phyloP scores from a whole-genome alignment of 2,329 filamentous ascomycete genomes.

The Nemania diffusa region DNA sequence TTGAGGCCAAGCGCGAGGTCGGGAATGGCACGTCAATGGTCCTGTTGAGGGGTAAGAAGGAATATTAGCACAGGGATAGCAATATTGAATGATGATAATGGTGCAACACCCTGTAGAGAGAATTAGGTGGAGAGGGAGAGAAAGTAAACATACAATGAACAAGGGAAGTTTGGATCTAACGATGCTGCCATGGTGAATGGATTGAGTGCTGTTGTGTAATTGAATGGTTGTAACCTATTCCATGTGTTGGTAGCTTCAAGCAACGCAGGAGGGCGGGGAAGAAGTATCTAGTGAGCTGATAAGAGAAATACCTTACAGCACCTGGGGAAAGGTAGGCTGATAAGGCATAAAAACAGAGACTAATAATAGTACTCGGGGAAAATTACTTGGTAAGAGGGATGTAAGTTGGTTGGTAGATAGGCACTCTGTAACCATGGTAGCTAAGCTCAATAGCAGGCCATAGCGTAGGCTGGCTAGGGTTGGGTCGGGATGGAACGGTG shows the following conservation, averaged over 20 bases:
- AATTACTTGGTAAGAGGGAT: too few relatives aligned
- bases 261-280: neutral
- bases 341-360: too few relatives aligned
- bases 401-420: neutral
- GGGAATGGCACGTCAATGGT: constrained; percentile 84
- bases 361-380: too few relatives aligned
- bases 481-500: neutral
- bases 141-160: constrained; percentile 66
- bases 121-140: neutral
- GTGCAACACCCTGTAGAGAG: constrained; percentile 5
- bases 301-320: too few relatives aligned
- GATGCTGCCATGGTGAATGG: constrained; percentile 53
- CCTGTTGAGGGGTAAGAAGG: constrained; percentile 56
- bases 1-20: constrained; percentile 77
- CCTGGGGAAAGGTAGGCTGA: too few relatives aligned
- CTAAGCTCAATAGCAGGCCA: neutral
- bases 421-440: neutral
- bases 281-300: too few relatives aligned
- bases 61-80: constrained; percentile 36
- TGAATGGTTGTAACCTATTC: neutral
- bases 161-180: constrained; percentile 66
- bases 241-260: neutral
- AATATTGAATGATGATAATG: neutral
- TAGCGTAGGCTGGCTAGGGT: neutral
- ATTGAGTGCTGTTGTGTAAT: neutral